A percentile compares a stretch with the other conserved stretches of the same genome.
Conservation (phyloP, 1,139 yeast genomes). For the Pichia sp. region DNA sequence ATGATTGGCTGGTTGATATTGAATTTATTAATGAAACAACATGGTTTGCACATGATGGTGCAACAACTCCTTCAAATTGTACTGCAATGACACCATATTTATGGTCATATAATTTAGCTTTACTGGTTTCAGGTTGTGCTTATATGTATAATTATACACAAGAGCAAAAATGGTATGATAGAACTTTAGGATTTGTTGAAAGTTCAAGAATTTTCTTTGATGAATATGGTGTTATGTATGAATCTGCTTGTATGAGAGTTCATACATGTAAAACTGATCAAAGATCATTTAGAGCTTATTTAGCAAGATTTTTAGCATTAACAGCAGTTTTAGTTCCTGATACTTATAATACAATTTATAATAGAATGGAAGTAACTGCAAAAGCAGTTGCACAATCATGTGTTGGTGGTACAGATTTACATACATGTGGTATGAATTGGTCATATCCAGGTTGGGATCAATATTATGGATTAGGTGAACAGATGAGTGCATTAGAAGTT, state of each 20-base stretch:
- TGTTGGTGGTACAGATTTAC: constrained; percentile 80
- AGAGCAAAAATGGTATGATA: constrained; percentile 59
- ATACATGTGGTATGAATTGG: constrained; percentile 90
- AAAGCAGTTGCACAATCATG: constrained; percentile 77
- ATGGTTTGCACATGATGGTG: constrained; percentile 74
- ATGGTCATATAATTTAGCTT: constrained; percentile 89
- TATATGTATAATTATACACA: constrained; percentile 71
- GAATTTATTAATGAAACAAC: constrained; percentile 44
- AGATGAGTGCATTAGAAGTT: constrained; percentile 79
- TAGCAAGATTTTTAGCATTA: constrained; percentile 67
- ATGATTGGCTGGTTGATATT: constrained; percentile 54
- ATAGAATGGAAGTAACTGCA: constrained; percentile 57
- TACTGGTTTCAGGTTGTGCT: constrained; percentile 76
- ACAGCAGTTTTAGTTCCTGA: constrained; percentile 71
- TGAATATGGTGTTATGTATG: constrained; percentile 52
- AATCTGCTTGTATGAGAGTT: constrained; percentile 70
- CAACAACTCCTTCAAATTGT: constrained; percentile 57
- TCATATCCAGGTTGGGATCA: constrained; percentile 67
- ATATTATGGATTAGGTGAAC: constrained; percentile 86
- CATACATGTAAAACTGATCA: constrained; percentile 78
- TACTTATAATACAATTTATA: constrained; percentile 46
- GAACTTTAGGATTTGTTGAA: constrained; percentile 48
- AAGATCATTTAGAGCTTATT: constrained; percentile 80
- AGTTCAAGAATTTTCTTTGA: constrained; percentile 46
- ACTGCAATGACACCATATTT: constrained; percentile 49